phyloP scores from a whole-genome alignment of 169 alveolate genomes.

The Amoebophrya sp. region DNA sequence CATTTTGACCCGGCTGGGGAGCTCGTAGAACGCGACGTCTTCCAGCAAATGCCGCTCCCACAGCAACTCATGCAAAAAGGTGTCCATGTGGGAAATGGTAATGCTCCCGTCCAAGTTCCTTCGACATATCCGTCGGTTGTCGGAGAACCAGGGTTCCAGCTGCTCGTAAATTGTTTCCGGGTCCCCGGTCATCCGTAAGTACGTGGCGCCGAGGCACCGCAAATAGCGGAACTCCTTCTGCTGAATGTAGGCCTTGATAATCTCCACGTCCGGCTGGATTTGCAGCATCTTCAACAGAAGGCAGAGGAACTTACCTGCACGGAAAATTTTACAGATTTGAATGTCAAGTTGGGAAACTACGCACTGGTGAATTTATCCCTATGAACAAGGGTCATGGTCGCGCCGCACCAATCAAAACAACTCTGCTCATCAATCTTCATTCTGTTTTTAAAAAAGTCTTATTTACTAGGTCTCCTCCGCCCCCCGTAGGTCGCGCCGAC shows the following conservation, averaged over 20 bases:
- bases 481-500: neutral
- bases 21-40: neutral
- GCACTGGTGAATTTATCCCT: no score
- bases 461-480: neutral
- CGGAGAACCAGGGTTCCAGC: neutral
- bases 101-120: neutral
- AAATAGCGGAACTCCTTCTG: neutral
- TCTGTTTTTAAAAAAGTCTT: neutral
- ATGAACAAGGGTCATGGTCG: no score
- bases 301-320: neutral
- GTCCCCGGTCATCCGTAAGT: neutral
- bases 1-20: neutral
- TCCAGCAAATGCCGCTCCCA: neutral
- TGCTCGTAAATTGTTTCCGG: neutral
- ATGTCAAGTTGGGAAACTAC: no score
- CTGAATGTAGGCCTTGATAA: neutral
- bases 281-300: neutral
- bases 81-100: neutral
- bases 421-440: no score
- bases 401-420: no score
- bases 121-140: neutral
- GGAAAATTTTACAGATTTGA: no score
- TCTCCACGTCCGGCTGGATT: neutral
- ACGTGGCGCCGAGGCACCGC: neutral
- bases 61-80: neutral